Base-by-base conservation (phyloP, 2,329 filamentous ascomycete genomes). In the Fusarium pseudograminearum region DNA sequence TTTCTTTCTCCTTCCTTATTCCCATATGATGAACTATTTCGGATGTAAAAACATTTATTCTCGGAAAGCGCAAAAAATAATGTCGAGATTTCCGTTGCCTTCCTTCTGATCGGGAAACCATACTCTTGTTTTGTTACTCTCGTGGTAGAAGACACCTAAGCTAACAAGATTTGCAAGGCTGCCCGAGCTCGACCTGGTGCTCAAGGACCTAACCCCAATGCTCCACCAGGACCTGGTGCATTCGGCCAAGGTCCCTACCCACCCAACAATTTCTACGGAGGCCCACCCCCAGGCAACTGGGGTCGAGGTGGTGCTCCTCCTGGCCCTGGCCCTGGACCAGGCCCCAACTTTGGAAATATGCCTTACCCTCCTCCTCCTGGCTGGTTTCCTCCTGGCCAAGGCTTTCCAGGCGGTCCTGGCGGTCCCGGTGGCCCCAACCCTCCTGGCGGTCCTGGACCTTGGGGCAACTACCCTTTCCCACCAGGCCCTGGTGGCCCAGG, bases 71-170 rank as follows among this genome's bases (percentile, higher is more conserved):
- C 94, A 97, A 90, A 89, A 84, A 93, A 91, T 87, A 87, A 85
- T 97, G 94, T 97, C 90, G 94, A 97, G 89, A 91, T 92, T 91
- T 97, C 94, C 94, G 94, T 97, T 98, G 94, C 94, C 94, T 98
- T 98, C 94, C 94, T 98, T 97, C 94, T 98, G 94, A 97, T 90
- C 69, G 46, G 69, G 69, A 74, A 62, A 61, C 12, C 34, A 66
- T 64, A 55, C 47, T 56, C 15, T 41, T 58, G 20, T 28, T 40
- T 34, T 52, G 58, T 61, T 55, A n/a, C 53, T 57, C 24, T 67
- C 67, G 67, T 69, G 46, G 33, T 40, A 51, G 50, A 67, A 83
- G 73, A 78, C 47, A 51, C 61, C 46, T 47, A 44, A 61, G 64
- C 75, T 78, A 67, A 79, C 73, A 51, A 51, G 14, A 22, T 52